These are phyloP conservation scores for Rhodotorula taiwanensis DNA, from an alignment of 768 basidiomycete genomes.

Conservation along the genomic window DNA sequence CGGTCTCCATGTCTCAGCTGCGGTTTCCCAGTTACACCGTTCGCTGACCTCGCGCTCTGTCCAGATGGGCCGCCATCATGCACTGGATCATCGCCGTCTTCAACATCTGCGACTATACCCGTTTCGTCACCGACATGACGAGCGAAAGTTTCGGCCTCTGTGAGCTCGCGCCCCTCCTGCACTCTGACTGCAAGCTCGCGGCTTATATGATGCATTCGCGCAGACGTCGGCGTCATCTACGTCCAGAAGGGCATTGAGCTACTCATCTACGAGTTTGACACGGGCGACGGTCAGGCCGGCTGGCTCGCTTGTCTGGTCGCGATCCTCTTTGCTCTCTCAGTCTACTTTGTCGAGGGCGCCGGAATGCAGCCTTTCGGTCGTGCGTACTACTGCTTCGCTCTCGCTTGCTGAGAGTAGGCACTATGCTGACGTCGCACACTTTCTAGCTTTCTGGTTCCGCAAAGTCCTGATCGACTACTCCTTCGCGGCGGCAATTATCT, in stretches of 20 bases:
- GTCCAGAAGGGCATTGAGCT: conserved; percentile 41
- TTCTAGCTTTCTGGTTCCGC: conserved; percentile 37
- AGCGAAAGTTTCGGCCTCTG: conserved; percentile 38
- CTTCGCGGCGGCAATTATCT: conserved; percentile 39
- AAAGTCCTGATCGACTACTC: conserved; percentile 41
- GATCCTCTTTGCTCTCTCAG: conserved; percentile 40
- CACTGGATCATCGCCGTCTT: conserved; percentile 41
- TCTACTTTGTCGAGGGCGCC: conserved; percentile 38
- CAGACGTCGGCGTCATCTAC: conserved; percentile 40
- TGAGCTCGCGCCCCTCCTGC: background rate
- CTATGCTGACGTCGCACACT: background rate
- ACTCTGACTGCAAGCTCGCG: no score
- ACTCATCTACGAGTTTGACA: conserved; percentile 38
- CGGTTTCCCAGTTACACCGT: no score
- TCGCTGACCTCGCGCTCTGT: background rate
- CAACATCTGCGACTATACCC: conserved; percentile 40
- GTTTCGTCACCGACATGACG: conserved; percentile 43
- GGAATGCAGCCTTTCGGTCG: conserved; percentile 37
- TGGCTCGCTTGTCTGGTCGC: conserved; percentile 42
- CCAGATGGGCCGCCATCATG: conserved; percentile 43
- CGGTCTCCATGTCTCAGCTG: no score
- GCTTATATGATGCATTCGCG: no score
- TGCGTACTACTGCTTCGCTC: background rate
- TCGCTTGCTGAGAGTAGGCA: background rate
- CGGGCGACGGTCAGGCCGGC: conserved; percentile 26